phyloP scores from a whole-genome alignment of 2,329 filamentous ascomycete genomes.

The Tolypocladium ovalisporum region DNA sequence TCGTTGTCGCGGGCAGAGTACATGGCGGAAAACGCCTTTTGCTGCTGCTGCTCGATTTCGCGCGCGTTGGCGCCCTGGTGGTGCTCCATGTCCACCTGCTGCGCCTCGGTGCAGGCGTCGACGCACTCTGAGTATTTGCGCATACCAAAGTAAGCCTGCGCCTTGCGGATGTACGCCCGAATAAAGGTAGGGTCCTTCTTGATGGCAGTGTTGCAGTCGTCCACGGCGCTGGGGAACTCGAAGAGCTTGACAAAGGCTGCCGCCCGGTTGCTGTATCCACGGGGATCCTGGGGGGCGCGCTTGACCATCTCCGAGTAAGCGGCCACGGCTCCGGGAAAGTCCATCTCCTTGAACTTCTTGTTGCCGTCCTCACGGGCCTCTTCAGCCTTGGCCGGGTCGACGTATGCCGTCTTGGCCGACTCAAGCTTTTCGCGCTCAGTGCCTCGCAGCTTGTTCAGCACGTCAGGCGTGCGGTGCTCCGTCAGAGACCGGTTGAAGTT shows the following conservation, averaged over 20 bases:
- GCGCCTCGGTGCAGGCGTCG: constrained; percentile 77
- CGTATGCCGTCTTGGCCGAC: constrained; percentile 64
- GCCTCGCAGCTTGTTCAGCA: constrained; percentile 81
- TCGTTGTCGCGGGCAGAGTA: constrained; percentile 86
- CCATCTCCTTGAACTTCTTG: constrained; percentile 90
- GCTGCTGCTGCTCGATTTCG: constrained; percentile 88
- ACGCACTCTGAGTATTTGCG: constrained; percentile 94
- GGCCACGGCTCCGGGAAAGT: constrained; percentile 91
- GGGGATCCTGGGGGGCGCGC: constrained; percentile 81
- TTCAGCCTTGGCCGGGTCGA: constrained; percentile 86
- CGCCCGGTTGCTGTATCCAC: constrained; percentile 94
- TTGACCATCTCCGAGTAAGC: constrained; percentile 96
- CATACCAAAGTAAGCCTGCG: constrained; percentile 93
- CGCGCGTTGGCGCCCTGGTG: constrained; percentile 66
- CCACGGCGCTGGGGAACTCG: constrained; percentile 84
- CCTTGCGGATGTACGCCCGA: constrained; percentile 91
- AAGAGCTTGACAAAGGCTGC: constrained; percentile 96
- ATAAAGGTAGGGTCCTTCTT: constrained; percentile 88
- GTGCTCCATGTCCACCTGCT: constrained; percentile 59
- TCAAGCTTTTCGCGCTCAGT: constrained; percentile 82
- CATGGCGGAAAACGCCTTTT: constrained; percentile 86
- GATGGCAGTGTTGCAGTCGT: constrained; percentile 87
- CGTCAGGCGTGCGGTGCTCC: constrained; percentile 91
- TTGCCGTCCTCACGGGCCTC: constrained; percentile 92
- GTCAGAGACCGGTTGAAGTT: constrained; percentile 91